Base-by-base conservation (phyloP, 2,329 filamentous ascomycete species). In the Fusarium pilosicola region DNA sequence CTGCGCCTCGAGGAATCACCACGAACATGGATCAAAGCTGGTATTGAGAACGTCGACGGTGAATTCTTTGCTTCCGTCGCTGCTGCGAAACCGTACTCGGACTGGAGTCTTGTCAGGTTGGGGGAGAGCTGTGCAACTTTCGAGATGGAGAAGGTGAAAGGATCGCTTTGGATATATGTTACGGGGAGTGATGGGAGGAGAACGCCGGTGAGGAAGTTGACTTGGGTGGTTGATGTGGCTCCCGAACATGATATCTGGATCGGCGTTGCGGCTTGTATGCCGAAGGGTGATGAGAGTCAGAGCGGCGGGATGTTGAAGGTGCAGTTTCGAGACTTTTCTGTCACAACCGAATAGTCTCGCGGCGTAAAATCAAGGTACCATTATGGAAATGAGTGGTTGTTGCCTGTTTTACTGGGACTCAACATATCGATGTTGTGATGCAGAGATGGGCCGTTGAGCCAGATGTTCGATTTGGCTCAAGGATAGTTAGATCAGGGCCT, bases 231-330 rank as follows among this genome's bases (percentile, higher is more conserved):
- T 26, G 63, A 65, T 14, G 17, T 11, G 5, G 24, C 62, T 11
- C 60, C 39, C 0, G 6, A 36, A 4, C 13, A 34, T 11, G 28
- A 56, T 7, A 17, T 65, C 0, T 65, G 63, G 63, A 41, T 65
- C 26, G 63, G 63, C 2, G 60, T 57, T 1, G 41, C 60, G 28
- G 63, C 48, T 15, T 65, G 63, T 17, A 65, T 65, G 63, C 63
- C 63, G 0, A 65, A 65, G 14, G 26, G 59, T 7, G 39, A 65
- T 20, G 63, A 30, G 28, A 65, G 26, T 6, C 6, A 6, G 6
- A 18, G 26, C 14, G 60, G 60, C 0, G 62, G 63, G 2, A 12
- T 22, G 12, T 13, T 65, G 8, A 28, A 52, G 2, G 63, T 65
- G 5, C 34, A 22, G 2, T 65, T 65, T 17, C 41, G n/a, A 0